Base-by-base conservation (phyloP, 176 grass and related monocot species). In the Musa beccarii region DNA sequence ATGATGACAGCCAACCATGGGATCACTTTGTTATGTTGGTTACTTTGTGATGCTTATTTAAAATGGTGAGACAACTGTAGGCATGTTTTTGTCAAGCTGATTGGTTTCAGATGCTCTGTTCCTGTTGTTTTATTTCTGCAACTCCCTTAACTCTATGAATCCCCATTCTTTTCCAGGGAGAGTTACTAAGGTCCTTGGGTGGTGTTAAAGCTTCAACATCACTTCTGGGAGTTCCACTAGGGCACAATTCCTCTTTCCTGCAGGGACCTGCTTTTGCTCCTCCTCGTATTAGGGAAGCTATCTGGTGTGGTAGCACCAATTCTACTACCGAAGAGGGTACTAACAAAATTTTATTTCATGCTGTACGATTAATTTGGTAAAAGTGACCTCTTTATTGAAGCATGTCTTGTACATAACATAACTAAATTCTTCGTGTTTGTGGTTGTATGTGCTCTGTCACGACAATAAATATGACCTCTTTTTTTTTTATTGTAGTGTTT, bases 231-330 rank as follows among this genome's bases (percentile, higher is more conserved):
- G 86, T 98, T 53, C 95, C 95, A 53, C 89, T 98, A 3, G 95
- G 95, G 13, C 95, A 98, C 82, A 98, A 98, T 86, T 98, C 90
- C 34, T 98, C 95, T 26, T 98, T 98, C 77, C 78, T 98, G 22
- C 95, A 98, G 82, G 95, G 95, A 3, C 95, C 95, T 68, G 95
- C 95, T 24, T 98, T 98, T 91, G 95, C 95, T 22, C 95, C 95
- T 59, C 95, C 95, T 49, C 88, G 90, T 24, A 98, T 98, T 81
- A 87, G 95, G 75, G 90, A 98, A 73, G 95, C 95, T 76, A 98
- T 98, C 69, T 98, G 95, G 95, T 98, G 95, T 81, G 95, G 88
- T 52, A 98, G 95, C 78, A 98, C 95, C 80, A 98, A 98, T 69
- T 93, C 90, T 80, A 91, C 82, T 73, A 93, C 95, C 3, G 95